Base-by-base conservation (phyloP, 257 asterid species). In the Ajuga chamaepitys region DNA sequence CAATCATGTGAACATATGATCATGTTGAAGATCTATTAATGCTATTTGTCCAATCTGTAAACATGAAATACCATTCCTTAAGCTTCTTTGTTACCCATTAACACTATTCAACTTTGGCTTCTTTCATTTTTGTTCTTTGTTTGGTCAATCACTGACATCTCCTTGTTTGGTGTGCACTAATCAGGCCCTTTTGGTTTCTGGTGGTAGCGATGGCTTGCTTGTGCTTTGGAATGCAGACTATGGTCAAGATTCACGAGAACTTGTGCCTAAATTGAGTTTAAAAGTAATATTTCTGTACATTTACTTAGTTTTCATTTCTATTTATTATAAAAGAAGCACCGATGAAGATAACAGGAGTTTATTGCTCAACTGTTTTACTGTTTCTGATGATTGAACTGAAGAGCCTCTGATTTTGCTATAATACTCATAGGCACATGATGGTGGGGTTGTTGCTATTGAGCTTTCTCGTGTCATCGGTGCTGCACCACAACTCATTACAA, bases 201-300 rank as follows among this genome's bases (percentile, higher is more conserved):
- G 99, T 60, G 99, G 97, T 61, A 88, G 84, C 55, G 99, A 94
- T 75, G 97, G 99, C 71, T 79, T 94, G 80, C 95, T 94, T 59
- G 87, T 94, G 58, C 87, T 94, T 38, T 94, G 99, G 99, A 94
- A 91, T 79, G 96, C 99, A 2, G 99, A 90, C 75, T 82, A 89
- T 50, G 94, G 95, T 64, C 95, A 84, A 67, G 99, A 94, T 86
- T 86, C 96, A 67, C 82, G 96, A 67, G 99, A 94, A 75, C 96
- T 90, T 80, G 97, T 88, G 62, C 99, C 99, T 44, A 90, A 94
- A 81, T 64, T 94, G 76, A 94, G 95, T 88, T 79, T 90, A 77
- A 94, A 94, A 66, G 97, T 87, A 86, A 14, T 69, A n/a, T 21
- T 47, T 41, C 66, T 47, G 45, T 9, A 14, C 24, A 48, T 58